Percentiles rank a stretch among this genome's conserved stretches.
These are phyloP conservation scores for Sordaria brevicollis DNA, from an alignment of 495 filamentous ascomycete species.

Conservation along the genomic window DNA sequence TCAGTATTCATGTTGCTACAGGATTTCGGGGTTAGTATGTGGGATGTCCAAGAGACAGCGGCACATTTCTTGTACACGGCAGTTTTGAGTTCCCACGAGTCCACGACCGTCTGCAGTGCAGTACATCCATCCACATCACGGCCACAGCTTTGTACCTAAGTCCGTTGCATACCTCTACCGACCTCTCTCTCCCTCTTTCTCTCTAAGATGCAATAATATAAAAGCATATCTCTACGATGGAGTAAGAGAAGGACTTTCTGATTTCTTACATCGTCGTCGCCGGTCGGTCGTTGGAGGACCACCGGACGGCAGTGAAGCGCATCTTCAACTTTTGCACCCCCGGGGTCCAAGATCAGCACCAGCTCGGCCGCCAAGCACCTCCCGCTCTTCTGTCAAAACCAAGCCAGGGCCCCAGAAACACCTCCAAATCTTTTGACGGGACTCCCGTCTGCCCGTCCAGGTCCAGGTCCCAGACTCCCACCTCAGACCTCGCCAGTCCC, in stretches of 20 bases:
- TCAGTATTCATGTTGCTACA: too few species aligned
- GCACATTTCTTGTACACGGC: too few species aligned
- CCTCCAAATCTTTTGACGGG: not conserved
- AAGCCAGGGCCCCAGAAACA: not conserved
- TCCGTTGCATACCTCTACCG: not conserved
- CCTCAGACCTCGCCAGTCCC: not conserved
- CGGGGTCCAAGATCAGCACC: not conserved
- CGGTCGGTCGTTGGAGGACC: not conserved
- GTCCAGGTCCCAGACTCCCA: not conserved
- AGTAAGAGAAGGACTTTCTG: not conserved
- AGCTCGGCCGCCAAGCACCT: not conserved
- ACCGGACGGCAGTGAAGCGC: not conserved
- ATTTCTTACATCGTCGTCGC: not conserved
- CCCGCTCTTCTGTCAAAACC: not conserved
- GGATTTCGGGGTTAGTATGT: too few species aligned
- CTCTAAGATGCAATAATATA: not conserved
- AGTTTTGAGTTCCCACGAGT: too few species aligned
- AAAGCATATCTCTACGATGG: too few species aligned
- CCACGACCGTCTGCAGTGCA: too few species aligned
- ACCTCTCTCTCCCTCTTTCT: not conserved
- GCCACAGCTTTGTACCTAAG: not conserved
- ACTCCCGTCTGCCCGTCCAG: not conserved
- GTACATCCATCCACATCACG: not conserved
- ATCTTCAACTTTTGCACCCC: not conserved
- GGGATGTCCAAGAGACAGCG: too few species aligned